Percentiles rank a stretch among this genome's conserved stretches.
phyloP scores from a whole-genome alignment of 352 stramenopile genomes.

The Pythium myriotylum region DNA sequence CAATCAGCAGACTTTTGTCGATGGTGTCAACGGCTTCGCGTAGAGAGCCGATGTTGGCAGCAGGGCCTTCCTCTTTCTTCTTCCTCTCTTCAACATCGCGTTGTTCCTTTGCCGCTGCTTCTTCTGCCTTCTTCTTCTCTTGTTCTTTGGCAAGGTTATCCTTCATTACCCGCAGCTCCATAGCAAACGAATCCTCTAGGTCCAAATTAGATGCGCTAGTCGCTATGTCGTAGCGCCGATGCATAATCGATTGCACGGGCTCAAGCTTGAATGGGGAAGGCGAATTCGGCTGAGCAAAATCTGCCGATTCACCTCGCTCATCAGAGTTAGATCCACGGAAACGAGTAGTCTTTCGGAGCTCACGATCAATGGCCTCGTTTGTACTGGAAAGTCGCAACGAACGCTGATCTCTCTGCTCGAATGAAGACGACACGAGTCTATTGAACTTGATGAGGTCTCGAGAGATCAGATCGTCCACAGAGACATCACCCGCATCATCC shows the following conservation, averaged over 20 bases:
- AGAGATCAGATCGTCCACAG: slow-evolving; percentile 51
- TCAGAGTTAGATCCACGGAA: slow-evolving; percentile 29
- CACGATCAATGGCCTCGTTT: slow-evolving; percentile 33
- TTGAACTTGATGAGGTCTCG: slow-evolving; percentile 50
- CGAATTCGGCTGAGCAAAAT: too few relatives aligned
- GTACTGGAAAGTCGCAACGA: slow-evolving; percentile 24
- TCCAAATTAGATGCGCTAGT: not conserved
- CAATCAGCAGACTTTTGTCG: slow-evolving; percentile 45
- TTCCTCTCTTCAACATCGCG: slow-evolving; percentile 21
- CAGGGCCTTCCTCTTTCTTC: slow-evolving; percentile 13
- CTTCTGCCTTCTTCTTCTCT: slow-evolving; percentile 12
- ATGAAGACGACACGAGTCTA: slow-evolving; percentile 36
- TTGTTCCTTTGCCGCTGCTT: slow-evolving; percentile 15
- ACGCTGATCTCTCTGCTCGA: slow-evolving; percentile 2
- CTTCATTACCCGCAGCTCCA: slow-evolving; percentile 43
- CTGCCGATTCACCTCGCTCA: too few relatives aligned
- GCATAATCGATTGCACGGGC: slow-evolving; percentile 14
- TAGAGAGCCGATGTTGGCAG: slow-evolving; percentile 8
- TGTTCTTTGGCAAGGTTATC: slow-evolving; percentile 13
- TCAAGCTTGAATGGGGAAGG: slow-evolving; percentile 3
- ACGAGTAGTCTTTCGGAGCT: slow-evolving; percentile 38
- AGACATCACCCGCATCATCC: slow-evolving; percentile 31
- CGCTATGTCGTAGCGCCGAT: not conserved
- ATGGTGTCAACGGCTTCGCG: slow-evolving; percentile 33
- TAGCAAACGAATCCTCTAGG: slow-evolving; percentile 47